A percentile compares a stretch with the other conserved stretches of the same genome.
Evolutionary conservation across 306 rosid species (phyloP).

Genomic region (Canavalia gladiata): DNA sequence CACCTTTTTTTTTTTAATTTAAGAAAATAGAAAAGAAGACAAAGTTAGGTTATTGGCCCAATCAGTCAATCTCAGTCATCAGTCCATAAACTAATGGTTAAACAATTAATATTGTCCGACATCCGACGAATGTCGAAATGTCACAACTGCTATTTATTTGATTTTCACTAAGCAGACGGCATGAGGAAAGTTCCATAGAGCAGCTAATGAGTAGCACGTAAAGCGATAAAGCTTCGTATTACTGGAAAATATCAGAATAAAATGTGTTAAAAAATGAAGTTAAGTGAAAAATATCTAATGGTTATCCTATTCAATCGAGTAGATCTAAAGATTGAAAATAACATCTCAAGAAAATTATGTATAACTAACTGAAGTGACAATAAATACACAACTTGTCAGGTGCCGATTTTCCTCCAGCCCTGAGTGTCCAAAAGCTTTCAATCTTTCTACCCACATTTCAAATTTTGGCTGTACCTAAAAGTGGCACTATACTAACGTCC

Average conservation of each 20-base stretch:
- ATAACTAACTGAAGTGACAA: constrained; percentile 21
- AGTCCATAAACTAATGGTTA: background rate
- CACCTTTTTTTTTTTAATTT: background rate
- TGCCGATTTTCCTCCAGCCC: constrained; percentile 17
- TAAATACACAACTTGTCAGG: constrained; percentile 17
- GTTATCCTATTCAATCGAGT: background rate
- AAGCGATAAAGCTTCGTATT: background rate
- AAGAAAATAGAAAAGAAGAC: background rate
- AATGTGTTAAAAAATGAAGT: background rate
- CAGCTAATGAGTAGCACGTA: background rate
- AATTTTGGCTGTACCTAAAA: constrained; percentile 16
- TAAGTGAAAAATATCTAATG: constrained; percentile 1
- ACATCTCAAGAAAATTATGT: constrained; percentile 38
- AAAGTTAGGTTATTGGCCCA: constrained; percentile 41
- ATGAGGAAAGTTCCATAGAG: constrained; percentile 1
- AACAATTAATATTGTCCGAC: background rate
- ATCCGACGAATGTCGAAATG: background rate
- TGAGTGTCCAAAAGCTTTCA: constrained; percentile 16
- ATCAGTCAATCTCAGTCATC: constrained; percentile 12
- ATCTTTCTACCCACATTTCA: background rate
- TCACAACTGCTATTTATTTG: background rate
- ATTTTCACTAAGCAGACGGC: background rate
- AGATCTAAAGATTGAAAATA: constrained; percentile 5
- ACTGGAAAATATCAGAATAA: constrained; percentile 10
- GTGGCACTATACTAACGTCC: constrained; percentile 8